phyloP scores from a whole-genome alignment of 2,329 filamentous ascomycete genomes.

The Apiospora kogelbergensis region DNA sequence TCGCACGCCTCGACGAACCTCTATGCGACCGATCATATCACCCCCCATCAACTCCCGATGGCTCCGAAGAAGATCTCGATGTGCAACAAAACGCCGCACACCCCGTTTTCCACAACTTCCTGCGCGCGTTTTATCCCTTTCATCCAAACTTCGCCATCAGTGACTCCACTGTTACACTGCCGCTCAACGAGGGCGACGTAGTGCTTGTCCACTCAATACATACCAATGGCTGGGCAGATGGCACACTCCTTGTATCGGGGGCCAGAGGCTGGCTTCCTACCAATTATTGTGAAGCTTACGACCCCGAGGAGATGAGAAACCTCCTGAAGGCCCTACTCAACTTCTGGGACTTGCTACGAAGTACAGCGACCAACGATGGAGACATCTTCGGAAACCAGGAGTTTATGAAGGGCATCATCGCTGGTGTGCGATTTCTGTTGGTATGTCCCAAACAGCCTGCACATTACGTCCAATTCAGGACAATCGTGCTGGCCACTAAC shows the following conservation, averaged over 20 bases:
- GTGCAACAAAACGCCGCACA: slow-evolving; percentile 44
- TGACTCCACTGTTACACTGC: slow-evolving; percentile 85
- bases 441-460: slow-evolving; percentile 51
- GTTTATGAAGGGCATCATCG: slow-evolving; percentile 91
- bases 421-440: slow-evolving; percentile 85
- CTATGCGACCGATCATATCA: slow-evolving; percentile 63
- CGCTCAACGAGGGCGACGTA: slow-evolving; percentile 86
- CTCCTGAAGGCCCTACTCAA: slow-evolving; percentile 84
- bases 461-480: background rate
- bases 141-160: slow-evolving; percentile 73
- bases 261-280: slow-evolving; percentile 94
- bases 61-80: slow-evolving; percentile 59
- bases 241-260: slow-evolving; percentile 82
- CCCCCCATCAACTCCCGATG: slow-evolving; percentile 75
- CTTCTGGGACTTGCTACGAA: slow-evolving; percentile 88
- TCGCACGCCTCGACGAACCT: slow-evolving; percentile 36
- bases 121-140: slow-evolving; percentile 93
- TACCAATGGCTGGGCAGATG: slow-evolving; percentile 97
- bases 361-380: slow-evolving; percentile 71
- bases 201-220: slow-evolving; percentile 95
- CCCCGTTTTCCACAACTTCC: slow-evolving; percentile 86
- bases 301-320: slow-evolving; percentile 81
- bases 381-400: slow-evolving; percentile 87
- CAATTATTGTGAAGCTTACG: slow-evolving; percentile 96
- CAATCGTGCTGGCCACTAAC: background rate